Evolutionary conservation across 2,329 filamentous ascomycete genomes (phyloP), one percentile per base, ranked within the genome.

Genomic region (Biscogniauxia mediterranea): DNA sequence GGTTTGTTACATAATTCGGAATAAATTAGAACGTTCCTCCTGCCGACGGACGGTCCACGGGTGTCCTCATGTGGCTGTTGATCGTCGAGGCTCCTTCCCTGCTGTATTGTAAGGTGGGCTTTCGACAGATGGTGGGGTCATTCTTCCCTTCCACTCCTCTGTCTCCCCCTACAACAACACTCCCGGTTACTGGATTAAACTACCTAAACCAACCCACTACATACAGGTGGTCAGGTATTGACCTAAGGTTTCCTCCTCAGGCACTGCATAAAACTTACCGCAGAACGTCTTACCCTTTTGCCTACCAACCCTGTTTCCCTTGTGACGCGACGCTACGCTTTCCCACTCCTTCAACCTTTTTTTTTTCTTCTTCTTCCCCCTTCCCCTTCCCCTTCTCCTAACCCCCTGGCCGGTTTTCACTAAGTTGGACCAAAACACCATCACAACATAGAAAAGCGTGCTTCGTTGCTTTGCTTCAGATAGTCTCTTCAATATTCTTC

Each of bases 401-500:
- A n/a, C 19, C 51, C 23, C 19, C 19, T 52, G 13, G 15, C 2
- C 38, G 3, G 11, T 6, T 46, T 46, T 46, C 15, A 46, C 38
- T n/a, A 23, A 23, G 23, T 32, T 8, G 7, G 28, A 32, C 28
- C 28, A 32, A 38, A 6, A 46, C 38, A 17, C 13, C 15, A 17
- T 4, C 38, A 46, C 38, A 57, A 21, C 38, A 52, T 59, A 13
- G 38, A 49, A 32, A 53, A 52, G 53, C 25, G 32, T 58, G 46
- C 20, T 55, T 50, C 28, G 26, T 42, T 46, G 15, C 57, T 50
- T 46, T 51, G 52, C 19, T 64, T 32, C 51, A 32, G 28, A 32
- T 32, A 9, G 60, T 32, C 55, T 52, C 56, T 59, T 49, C 55
- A 50, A 56, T 63, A 63, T 67, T 63, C 56, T 62, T 69, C 68